Evolutionary conservation across 2,329 filamentous ascomycete genomes (phyloP).

Genomic region (Penicillium sp.): DNA sequence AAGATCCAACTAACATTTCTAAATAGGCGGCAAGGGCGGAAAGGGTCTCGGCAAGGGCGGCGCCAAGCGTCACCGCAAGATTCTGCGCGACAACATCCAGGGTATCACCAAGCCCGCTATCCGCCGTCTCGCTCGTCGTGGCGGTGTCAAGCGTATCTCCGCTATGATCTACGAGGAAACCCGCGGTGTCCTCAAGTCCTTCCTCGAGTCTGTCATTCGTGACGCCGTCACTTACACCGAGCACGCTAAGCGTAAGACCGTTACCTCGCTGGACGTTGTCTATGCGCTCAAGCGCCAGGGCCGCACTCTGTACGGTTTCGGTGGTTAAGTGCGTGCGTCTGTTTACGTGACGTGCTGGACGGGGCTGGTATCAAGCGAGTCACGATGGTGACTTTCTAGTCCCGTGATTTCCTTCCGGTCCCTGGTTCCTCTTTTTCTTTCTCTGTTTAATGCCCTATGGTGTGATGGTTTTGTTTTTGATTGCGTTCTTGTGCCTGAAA

Average conservation of each 20-base stretch:
- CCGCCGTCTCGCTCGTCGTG: slow-evolving; percentile 97
- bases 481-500: slow-evolving; percentile 13
- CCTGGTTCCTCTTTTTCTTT: slow-evolving; percentile 3
- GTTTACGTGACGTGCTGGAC: slow-evolving; percentile 8
- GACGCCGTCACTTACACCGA: slow-evolving; percentile 83
- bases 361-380: neutral
- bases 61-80: slow-evolving; percentile 99
- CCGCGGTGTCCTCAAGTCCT: slow-evolving; percentile 80
- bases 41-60: slow-evolving; percentile 98
- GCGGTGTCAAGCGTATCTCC: slow-evolving; percentile 99
- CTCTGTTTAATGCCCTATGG: slow-evolving; percentile 33
- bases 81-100: slow-evolving; percentile 99
- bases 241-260: slow-evolving; percentile 74
- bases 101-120: slow-evolving; percentile 99
- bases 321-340: slow-evolving; percentile 66
- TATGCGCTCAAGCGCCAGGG: slow-evolving; percentile 70
- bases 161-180: slow-evolving; percentile 91
- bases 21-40: slow-evolving; percentile 86
- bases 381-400: neutral
- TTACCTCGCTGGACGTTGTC: slow-evolving; percentile 66
- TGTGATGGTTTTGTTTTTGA: slow-evolving; percentile 30
- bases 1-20: slow-evolving; percentile 2
- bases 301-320: slow-evolving; percentile 83
- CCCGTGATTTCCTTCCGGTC: neutral
- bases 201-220: slow-evolving; percentile 81